A percentile compares a stretch with the other conserved stretches of the same genome.
Evolutionary conservation across 352 stramenopile species (phyloP).

Genomic region (Bremia lactucae): DNA sequence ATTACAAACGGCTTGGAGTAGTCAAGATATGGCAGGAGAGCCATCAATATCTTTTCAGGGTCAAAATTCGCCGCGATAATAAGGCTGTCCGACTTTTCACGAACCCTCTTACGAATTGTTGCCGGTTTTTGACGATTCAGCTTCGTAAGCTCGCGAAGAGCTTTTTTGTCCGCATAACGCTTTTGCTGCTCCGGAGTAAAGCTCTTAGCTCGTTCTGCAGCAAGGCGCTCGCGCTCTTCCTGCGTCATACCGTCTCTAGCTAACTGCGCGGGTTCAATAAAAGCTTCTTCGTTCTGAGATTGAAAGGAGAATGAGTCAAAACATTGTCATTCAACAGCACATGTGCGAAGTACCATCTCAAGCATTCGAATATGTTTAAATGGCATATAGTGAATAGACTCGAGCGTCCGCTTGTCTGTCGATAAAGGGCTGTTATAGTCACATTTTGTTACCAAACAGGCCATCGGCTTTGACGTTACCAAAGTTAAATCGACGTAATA

Average conservation of each 20-base stretch:
- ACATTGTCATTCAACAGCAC: not conserved
- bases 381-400: slow-evolving; percentile 69
- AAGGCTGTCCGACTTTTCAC: slow-evolving; percentile 67
- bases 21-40: slow-evolving; percentile 84
- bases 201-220: slow-evolving; percentile 69
- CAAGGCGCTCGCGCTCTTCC: slow-evolving; percentile 49
- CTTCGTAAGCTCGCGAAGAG: slow-evolving; percentile 59
- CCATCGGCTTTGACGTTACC: too few relatives aligned
- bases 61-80: slow-evolving; percentile 89
- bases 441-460: too few relatives aligned
- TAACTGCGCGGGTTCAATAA: slow-evolving; percentile 29
- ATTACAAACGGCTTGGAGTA: slow-evolving; percentile 92
- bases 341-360: slow-evolving; percentile 17
- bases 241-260: slow-evolving; percentile 43
- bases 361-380: slow-evolving; percentile 52
- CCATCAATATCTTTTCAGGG: slow-evolving; percentile 74
- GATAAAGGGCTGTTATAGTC: not conserved
- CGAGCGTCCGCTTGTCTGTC: slow-evolving; percentile 52
- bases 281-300: slow-evolving; percentile 39
- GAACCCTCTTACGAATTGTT: slow-evolving; percentile 61
- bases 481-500: slow-evolving; percentile 81
- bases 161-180: slow-evolving; percentile 72
- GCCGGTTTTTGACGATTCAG: slow-evolving; percentile 57
- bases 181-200: slow-evolving; percentile 76
- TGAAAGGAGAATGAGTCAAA: not conserved